phyloP scores from a whole-genome alignment of 257 asterid genomes.

The Verbascum thapsus region DNA sequence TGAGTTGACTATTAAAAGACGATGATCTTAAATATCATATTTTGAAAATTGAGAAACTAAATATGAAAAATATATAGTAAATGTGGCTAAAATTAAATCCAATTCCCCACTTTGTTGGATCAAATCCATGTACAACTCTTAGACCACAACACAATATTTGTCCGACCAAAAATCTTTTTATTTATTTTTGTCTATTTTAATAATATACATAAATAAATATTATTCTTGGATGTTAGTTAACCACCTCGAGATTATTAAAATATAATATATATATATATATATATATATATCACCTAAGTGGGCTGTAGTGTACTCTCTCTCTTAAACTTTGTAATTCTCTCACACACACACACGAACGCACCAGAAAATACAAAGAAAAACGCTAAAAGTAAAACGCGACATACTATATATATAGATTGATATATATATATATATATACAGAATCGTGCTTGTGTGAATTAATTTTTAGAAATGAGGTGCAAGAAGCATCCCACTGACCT shows the following conservation, averaged over 20 bases:
- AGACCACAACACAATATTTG: constrained; percentile 10
- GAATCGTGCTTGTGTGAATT: not conserved
- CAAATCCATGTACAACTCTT: constrained; percentile 26
- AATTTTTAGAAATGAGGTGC: constrained; percentile 85
- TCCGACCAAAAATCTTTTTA: constrained; percentile 22
- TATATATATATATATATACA: not conserved
- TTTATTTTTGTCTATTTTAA: not conserved
- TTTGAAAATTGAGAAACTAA: too few species aligned
- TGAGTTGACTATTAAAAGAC: too few species aligned
- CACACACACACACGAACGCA: too few species aligned
- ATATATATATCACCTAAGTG: too few species aligned
- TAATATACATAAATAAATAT: not conserved
- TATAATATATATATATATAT: too few species aligned
- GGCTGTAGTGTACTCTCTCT: constrained; percentile 16
- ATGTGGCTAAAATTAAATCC: too few species aligned
- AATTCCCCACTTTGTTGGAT: constrained; percentile 20
- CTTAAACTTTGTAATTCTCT: too few species aligned
- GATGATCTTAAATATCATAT: too few species aligned
- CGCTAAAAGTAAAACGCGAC: too few species aligned
- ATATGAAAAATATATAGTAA: too few species aligned
- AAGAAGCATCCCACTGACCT: constrained; percentile 59
- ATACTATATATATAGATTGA: not conserved
- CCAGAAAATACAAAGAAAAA: too few species aligned
- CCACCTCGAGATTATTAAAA: too few species aligned
- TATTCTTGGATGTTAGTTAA: constrained; percentile 30